These are phyloP conservation scores for Sophora flavescens DNA, from an alignment of 306 rosid genomes.

Conservation along the genomic window DNA sequence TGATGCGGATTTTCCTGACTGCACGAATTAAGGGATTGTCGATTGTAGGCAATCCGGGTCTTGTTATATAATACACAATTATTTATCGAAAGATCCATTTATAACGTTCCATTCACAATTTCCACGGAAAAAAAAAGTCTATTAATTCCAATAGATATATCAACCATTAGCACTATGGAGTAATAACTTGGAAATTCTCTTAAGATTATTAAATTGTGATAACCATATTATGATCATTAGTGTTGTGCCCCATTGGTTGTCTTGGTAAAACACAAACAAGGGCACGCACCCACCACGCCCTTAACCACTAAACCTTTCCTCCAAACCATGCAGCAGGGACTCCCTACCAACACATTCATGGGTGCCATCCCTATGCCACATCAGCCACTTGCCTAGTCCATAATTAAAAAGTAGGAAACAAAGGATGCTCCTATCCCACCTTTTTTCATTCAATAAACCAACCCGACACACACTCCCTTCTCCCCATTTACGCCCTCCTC, in stretches of 20 bases:
- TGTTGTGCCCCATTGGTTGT: slow-evolving; percentile 34
- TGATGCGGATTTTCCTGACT: too few relatives aligned
- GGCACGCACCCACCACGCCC: slow-evolving; percentile 51
- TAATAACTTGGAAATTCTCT: neutral
- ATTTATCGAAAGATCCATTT: neutral
- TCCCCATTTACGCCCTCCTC: neutral
- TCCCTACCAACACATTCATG: slow-evolving; percentile 52
- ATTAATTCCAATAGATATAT: neutral
- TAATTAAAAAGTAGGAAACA: slow-evolving; percentile 37
- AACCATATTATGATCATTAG: slow-evolving; percentile 1
- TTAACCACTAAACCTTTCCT: slow-evolving; percentile 39
- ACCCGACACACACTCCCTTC: slow-evolving; percentile 10
- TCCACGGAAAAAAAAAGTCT: neutral
- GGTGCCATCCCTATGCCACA: slow-evolving; percentile 54
- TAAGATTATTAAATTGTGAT: neutral
- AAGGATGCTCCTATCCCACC: slow-evolving; percentile 35
- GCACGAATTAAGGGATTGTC: too few relatives aligned
- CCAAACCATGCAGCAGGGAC: slow-evolving; percentile 50
- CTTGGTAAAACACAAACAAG: slow-evolving; percentile 39
- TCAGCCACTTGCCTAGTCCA: slow-evolving; percentile 37
- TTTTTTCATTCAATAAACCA: slow-evolving; percentile 29
- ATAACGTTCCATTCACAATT: neutral
- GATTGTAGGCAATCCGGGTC: too few relatives aligned
- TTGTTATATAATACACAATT: neutral
- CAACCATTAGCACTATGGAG: neutral